These are phyloP conservation scores for Suillus brevipes DNA, from an alignment of 768 basidiomycete genomes.

Conservation along the genomic window DNA sequence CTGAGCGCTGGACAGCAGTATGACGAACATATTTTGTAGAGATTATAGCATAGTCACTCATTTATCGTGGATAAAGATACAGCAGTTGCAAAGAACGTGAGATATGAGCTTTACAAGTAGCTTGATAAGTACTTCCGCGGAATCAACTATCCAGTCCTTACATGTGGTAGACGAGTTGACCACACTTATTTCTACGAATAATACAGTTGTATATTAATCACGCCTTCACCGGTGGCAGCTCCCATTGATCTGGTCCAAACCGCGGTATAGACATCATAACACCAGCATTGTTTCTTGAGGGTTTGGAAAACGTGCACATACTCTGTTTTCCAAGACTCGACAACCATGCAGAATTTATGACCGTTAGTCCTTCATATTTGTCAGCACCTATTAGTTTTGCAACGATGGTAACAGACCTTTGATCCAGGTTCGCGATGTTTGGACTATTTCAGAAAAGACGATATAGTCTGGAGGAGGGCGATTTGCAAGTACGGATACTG, in stretches of 20 bases:
- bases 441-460: conserved; percentile 79
- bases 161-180: background rate
- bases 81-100: background rate
- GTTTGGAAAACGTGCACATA: conserved; percentile 89
- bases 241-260: conserved; percentile 86
- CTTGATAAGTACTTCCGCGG: background rate
- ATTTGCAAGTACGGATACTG: conserved; percentile 76
- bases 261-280: conserved; percentile 74
- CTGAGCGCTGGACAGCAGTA: background rate
- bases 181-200: background rate
- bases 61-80: background rate
- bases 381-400: conserved; percentile 3
- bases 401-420: conserved; percentile 55
- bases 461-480: conserved; percentile 81
- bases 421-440: conserved; percentile 72
- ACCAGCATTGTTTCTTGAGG: conserved; percentile 67
- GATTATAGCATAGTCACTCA: background rate
- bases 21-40: background rate
- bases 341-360: conserved; percentile 88
- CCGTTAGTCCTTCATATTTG: conserved; percentile 62
- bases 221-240: conserved; percentile 63
- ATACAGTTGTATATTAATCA: conserved; percentile 18
- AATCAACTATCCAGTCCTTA: background rate
- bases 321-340: conserved; percentile 73
- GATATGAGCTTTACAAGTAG: background rate